Conservation (phyloP, 2,329 filamentous ascomycete species). For the Colletotrichum tropicale region DNA sequence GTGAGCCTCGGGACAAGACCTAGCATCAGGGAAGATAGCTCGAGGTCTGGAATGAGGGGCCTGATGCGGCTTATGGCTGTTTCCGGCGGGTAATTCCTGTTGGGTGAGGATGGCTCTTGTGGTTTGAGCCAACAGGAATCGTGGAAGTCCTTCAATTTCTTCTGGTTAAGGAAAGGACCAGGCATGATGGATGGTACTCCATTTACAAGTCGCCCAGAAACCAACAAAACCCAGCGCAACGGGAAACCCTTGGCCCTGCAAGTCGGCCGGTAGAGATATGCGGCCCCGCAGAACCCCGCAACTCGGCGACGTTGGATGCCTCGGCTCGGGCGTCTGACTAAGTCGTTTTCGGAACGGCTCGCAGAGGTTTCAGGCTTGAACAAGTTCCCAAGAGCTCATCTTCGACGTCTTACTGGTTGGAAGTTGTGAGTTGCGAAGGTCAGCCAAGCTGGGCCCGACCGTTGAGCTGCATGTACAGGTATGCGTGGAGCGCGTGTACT, state of each 20-base stretch:
- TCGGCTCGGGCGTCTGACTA: neutral
- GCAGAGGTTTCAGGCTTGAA: neutral
- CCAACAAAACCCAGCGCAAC: neutral
- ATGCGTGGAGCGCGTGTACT: neutral
- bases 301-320: neutral
- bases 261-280: conserved; percentile 5
- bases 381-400: neutral
- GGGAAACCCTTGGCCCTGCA: neutral
- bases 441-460: neutral
- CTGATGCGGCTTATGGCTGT: neutral
- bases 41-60: neutral
- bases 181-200: neutral
- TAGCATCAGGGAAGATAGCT: neutral
- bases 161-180: neutral
- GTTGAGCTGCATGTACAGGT: neutral
- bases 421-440: neutral
- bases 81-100: neutral
- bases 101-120: neutral
- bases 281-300: conserved; percentile 6
- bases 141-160: neutral
- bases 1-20: conserved; percentile 7
- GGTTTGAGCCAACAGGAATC: neutral
- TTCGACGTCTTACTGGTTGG: neutral
- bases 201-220: neutral
- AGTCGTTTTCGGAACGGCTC: neutral